Base-by-base conservation (phyloP, 108 stramenopile species). In the Cyclostephanos tholiformis region DNA sequence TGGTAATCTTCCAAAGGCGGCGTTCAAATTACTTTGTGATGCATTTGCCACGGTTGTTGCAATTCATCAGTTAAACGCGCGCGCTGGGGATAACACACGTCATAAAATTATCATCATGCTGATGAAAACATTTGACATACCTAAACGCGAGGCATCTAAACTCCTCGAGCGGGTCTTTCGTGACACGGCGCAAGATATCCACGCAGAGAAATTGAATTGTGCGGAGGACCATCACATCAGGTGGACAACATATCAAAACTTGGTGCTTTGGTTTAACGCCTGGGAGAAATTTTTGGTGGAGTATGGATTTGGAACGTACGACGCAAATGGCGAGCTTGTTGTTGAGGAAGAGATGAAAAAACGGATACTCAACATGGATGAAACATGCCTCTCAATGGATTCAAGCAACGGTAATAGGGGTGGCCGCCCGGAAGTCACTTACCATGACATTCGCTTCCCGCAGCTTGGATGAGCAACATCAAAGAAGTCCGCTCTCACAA, bases 241-340 rank as follows among this genome's bases (percentile, higher is more conserved):
- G 17, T 71, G 70, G 70, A 71, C 60, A 16, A 71, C 70, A 16
- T 62, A 72, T 63, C 1, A 30, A n/a, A 52, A 63, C 51, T 14
- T 72, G 25, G 35, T 44, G 48, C 22, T 27, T 11, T 63, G 60
- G 71, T 62, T 72, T 51, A n/a, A 72, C 16, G 59, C 2, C 35
- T 72, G 71, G 71, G 71, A 62, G 61, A 62, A 58, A 22, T 49
- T 51, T 43, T 26, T 64, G 49, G 22, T 72, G 46, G 61, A 62
- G 25, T 51, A 63, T n/a, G 71, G 30, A 32, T 72, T 72, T 51
- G 71, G 49, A 11, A 22, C 19, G 39, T 32, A 22, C 17, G 36
- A 57, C 19, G 30, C 6, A 9, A 9, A 57, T 6, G 68, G 68
- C 19, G 30, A 56, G 11, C n/a, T 30, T 39, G 53, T 25, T 19